A percentile compares a stretch with the other conserved stretches of the same genome.
Evolutionary conservation across 2,329 filamentous ascomycete genomes (phyloP).

Genomic region (Aureobasidium pullulans): DNA sequence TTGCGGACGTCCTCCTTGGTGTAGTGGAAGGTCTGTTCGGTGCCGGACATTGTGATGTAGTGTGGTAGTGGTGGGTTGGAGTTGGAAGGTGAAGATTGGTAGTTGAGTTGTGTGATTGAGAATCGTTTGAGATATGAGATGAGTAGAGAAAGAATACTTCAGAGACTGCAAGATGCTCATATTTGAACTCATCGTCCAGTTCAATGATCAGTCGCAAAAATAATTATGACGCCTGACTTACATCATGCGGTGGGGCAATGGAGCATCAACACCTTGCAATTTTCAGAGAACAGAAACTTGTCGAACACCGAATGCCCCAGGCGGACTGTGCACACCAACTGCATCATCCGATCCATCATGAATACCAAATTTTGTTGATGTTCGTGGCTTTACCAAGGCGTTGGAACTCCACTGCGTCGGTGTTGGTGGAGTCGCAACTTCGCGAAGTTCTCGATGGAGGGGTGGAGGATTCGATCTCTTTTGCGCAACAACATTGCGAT

Average conservation of each 20-base stretch:
- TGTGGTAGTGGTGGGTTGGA: not conserved
- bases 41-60: slow-evolving; percentile 24
- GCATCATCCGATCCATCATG: not conserved
- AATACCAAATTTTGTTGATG: not conserved
- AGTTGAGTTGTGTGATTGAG: not conserved
- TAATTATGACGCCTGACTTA: slow-evolving; percentile 2
- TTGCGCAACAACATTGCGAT: slow-evolving; percentile 3
- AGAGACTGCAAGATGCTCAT: slow-evolving; percentile 2
- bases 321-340: not conserved
- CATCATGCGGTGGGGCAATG: slow-evolving; percentile 8
- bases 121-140: slow-evolving; percentile 5
- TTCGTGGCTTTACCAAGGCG: not conserved
- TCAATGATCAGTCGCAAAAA: not conserved
- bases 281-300: slow-evolving; percentile 1
- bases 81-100: not conserved
- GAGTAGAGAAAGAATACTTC: not conserved
- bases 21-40: slow-evolving; percentile 39
- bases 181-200: not conserved
- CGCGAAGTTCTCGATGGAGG: not conserved
- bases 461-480: not conserved
- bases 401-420: not conserved
- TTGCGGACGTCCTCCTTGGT: slow-evolving; percentile 45
- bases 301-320: not conserved
- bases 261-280: slow-evolving; percentile 4
- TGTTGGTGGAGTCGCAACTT: slow-evolving; percentile 1